Base-by-base conservation (phyloP, 176 grass and related monocot species). In the Carex pumila region DNA sequence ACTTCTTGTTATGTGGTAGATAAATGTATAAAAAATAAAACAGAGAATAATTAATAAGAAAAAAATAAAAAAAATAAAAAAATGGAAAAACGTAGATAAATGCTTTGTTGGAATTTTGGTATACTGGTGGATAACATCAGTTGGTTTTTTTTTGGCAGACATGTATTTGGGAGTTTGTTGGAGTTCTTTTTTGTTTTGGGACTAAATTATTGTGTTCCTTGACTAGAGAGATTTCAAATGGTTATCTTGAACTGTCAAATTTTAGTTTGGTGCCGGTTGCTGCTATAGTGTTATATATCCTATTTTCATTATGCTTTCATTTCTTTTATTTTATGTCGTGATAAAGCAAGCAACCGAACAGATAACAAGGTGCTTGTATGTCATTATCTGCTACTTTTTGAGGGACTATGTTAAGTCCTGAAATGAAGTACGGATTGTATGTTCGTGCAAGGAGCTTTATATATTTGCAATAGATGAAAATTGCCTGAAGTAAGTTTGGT, bases 1-100 rank as follows among this genome's bases (percentile, higher is more conserved):
- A 64, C 19, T n/a, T 77, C 50, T 56, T 78, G 73, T 78, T 78
- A 55, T 34, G 56, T 32, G 73, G 52, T 57, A 30, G 73, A 78
- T 3, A 78, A 18, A 9, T 34, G 71, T 56, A 31, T 77, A 55
- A 77, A 18, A n/a, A 29, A 32, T 1, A 55, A 11, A 22, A 11
- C 7, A 71, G 7, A 45, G 12, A 77, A 76, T 76, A 52, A 55
- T 39, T 39, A 39, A 39, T 39, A 39, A 39, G 37, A 0, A 39
- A 39, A 39, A 39, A 39, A 39, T 39, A 39, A 39, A 5, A 39
- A 76, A 76, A 53, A 6, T 5, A 0, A 3, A 36, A 37, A 32
- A 45, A 71, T n/a, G 21, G 25, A 50, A 50, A 53, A 43, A 39
- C 5, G 37, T 39, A 39, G 5, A 4, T 39, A 50, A 52, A 53